A percentile compares a stretch with the other conserved stretches of the same genome.
Conservation (phyloP, 108 stramenopile species). For the Cyclotella cryptica region DNA sequence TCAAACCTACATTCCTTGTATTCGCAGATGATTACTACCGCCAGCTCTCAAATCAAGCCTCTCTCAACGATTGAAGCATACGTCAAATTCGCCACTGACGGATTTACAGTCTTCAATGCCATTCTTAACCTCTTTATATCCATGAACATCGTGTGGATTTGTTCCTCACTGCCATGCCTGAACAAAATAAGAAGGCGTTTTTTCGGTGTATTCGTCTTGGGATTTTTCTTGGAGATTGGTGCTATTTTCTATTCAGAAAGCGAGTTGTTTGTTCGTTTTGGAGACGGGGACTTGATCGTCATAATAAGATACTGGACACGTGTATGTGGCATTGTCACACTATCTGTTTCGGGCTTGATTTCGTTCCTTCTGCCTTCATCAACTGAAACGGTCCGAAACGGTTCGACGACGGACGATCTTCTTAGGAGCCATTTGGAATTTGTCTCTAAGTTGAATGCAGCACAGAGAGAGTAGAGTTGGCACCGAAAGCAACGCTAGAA, state of each 20-base stretch:
- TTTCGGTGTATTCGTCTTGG: slow-evolving; percentile 32
- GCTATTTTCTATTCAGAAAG: slow-evolving; percentile 1
- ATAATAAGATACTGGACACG: slow-evolving; percentile 29
- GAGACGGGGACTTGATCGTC: slow-evolving; percentile 8
- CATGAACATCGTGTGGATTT: slow-evolving; percentile 40
- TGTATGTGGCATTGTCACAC: background rate
- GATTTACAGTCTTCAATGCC: slow-evolving; percentile 38
- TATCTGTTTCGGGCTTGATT: slow-evolving; percentile 10
- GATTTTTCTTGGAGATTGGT: slow-evolving; percentile 33
- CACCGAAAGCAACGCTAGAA: background rate
- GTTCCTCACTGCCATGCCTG: slow-evolving; percentile 23
- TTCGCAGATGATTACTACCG: slow-evolving; percentile 32
- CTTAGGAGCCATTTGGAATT: slow-evolving; percentile 37
- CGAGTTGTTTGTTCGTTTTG: background rate
- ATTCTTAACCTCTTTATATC: slow-evolving; percentile 42
- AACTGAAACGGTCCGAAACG: background rate
- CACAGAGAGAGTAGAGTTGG: background rate
- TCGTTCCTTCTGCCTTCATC: slow-evolving; percentile 22
- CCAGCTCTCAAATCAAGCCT: slow-evolving; percentile 43
- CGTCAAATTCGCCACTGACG: slow-evolving; percentile 37
- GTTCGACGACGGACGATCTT: slow-evolving; percentile 30
- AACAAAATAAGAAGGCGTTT: slow-evolving; percentile 25
- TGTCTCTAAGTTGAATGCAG: slow-evolving; percentile 25
- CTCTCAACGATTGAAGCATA: slow-evolving; percentile 41
- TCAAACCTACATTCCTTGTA: background rate